Conservation (phyloP, 75 land plant species). For the Picea sitchensis region DNA sequence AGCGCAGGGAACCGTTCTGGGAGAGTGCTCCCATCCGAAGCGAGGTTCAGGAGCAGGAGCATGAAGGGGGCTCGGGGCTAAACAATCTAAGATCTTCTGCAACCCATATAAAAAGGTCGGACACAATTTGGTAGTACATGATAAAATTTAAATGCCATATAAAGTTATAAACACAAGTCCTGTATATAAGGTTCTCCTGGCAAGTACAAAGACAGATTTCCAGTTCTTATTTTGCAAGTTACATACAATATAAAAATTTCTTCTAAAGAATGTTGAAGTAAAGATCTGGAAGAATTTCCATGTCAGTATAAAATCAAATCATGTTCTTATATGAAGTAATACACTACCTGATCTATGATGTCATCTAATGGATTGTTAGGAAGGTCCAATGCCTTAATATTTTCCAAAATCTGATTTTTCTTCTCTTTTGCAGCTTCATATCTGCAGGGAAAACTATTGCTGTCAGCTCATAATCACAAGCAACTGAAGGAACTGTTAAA, state of each 20-base stretch:
- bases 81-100: neutral
- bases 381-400: constrained; percentile 77
- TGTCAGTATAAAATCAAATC: neutral
- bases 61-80: no score
- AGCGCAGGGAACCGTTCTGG: no score
- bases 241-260: neutral
- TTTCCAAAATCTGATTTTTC: constrained; percentile 63
- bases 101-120: neutral
- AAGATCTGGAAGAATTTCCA: neutral
- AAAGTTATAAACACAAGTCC: neutral
- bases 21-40: no score
- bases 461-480: neutral
- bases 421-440: constrained; percentile 71
- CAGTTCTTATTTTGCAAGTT: neutral
- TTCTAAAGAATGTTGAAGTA: neutral
- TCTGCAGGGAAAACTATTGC: constrained; percentile 24
- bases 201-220: neutral
- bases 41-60: no score
- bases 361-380: constrained; percentile 99
- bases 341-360: constrained; percentile 83
- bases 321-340: neutral
- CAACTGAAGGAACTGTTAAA: neutral
- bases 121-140: neutral
- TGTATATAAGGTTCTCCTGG: neutral
- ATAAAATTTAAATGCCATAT: neutral